Conservation (phyloP, 148 eudicot species). For the Vaccinium myrtillus region DNA sequence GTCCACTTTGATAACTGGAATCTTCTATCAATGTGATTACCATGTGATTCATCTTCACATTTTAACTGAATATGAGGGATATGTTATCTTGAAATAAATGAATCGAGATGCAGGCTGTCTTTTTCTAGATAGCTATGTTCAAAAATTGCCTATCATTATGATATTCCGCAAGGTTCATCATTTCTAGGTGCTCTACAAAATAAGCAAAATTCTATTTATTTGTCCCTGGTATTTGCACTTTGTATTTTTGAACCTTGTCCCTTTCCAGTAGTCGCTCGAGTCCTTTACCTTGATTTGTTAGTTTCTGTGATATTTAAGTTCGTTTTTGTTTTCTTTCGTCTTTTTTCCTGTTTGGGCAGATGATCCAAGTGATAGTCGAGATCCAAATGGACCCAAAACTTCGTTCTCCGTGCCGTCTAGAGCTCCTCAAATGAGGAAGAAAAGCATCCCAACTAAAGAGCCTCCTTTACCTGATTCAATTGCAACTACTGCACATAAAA, state of each 20-base stretch:
- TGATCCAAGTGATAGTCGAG: slow-evolving; percentile 56
- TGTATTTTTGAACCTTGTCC: background rate
- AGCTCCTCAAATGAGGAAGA: slow-evolving; percentile 44
- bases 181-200: too few species aligned
- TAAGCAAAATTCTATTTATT: too few species aligned
- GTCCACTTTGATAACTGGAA: too few species aligned
- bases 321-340: background rate
- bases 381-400: slow-evolving; percentile 42
- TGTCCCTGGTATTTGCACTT: background rate
- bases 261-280: background rate
- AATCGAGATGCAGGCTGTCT: too few species aligned
- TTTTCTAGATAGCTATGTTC: too few species aligned
- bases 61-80: too few species aligned
- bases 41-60: too few species aligned
- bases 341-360: slow-evolving; percentile 36
- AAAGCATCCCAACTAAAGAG: slow-evolving; percentile 27
- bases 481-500: slow-evolving; percentile 50
- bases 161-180: too few species aligned
- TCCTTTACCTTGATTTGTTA: background rate
- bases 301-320: background rate
- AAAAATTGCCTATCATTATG: too few species aligned
- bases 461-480: slow-evolving; percentile 45
- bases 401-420: slow-evolving; percentile 33
- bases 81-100: too few species aligned
- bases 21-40: too few species aligned